phyloP scores from a whole-genome alignment of 2,329 filamentous ascomycete species.

The Fusarium sacchari region DNA sequence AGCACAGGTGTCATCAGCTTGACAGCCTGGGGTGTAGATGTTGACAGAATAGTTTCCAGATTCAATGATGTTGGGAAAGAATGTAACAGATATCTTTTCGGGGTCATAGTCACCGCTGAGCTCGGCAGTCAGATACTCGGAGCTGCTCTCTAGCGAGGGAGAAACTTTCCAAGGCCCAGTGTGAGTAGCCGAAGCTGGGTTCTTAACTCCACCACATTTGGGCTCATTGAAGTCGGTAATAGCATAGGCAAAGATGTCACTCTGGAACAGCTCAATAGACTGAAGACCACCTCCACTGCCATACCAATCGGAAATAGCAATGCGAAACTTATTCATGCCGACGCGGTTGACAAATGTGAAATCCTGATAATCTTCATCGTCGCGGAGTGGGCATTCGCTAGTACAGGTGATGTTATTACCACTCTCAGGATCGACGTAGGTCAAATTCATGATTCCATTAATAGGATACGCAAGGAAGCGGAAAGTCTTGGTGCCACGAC shows the following conservation, averaged over 20 bases:
- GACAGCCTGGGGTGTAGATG: slow-evolving; percentile 91
- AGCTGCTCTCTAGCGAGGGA: slow-evolving; percentile 74
- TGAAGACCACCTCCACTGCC: slow-evolving; percentile 85
- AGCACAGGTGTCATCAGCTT: slow-evolving; percentile 79
- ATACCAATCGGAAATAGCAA: slow-evolving; percentile 90
- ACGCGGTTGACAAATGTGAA: slow-evolving; percentile 90
- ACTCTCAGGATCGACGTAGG: slow-evolving; percentile 80
- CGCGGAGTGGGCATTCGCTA: slow-evolving; percentile 83
- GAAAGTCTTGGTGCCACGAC: slow-evolving; percentile 88
- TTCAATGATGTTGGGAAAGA: slow-evolving; percentile 84
- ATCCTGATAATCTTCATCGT: slow-evolving; percentile 80
- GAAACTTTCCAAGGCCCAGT: slow-evolving; percentile 80
- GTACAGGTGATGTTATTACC: slow-evolving; percentile 79
- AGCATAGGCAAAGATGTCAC: slow-evolving; percentile 87
- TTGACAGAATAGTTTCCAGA: slow-evolving; percentile 92
- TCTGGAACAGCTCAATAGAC: slow-evolving; percentile 86
- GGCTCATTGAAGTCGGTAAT: slow-evolving; percentile 91
- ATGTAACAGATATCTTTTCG: slow-evolving; percentile 75
- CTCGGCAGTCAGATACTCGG: slow-evolving; percentile 79
- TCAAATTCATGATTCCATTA: slow-evolving; percentile 95
- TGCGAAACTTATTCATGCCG: slow-evolving; percentile 86
- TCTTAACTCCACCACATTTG: slow-evolving; percentile 71
- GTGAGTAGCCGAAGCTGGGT: slow-evolving; percentile 70
- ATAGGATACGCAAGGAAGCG: slow-evolving; percentile 86
- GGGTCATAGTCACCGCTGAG: slow-evolving; percentile 66